Base-by-base conservation (phyloP, 1,139 yeast species). In the Pichia sp. region DNA sequence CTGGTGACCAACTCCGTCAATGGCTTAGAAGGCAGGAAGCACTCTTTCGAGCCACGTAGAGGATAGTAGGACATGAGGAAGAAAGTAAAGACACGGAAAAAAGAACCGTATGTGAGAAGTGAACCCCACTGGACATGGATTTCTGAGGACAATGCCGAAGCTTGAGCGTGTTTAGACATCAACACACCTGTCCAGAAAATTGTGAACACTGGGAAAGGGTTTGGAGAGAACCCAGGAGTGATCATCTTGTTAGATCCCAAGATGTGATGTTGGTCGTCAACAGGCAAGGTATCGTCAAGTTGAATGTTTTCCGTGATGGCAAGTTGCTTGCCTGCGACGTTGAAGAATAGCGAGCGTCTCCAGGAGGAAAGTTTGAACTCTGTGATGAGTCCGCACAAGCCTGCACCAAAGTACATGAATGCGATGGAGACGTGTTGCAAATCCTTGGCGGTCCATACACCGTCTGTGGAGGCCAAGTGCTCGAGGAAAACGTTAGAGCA, bases 101-200 rank as follows among this genome's bases (percentile, higher is more conserved):
- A 78, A 6, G 97, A 85, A 1, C 90, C 98, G 60, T 81, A 77
- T 16, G 90, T 79, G 58, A 93, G 76, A 65, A 93, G 71, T 56
- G 79, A 78, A 6, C 99, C 99, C 99, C 99, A 93, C 72, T 90
- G 97, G 52, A 79, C 73, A 69, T 93, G 99, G 59, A 93, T 81
- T 40, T 73, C 75, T 1, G 98, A 89, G 1, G 97, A 84, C 36
- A 87, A 77, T 50, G 70, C 75, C 0, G 93, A 84, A 3, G 92
- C 89, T 71, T 93, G 99, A 50, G 83, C 84, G 70, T 93, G 99
- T 70, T 86, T 89, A 2, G 97, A 90, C 99, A 93, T 93, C 59
- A 93, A 76, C n/a, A 86, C 77, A 31, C 99, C 99, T 0, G 98
- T 93, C 96, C 97, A 93, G 71, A 88, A 93, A 43, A 93, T 87